Percentiles rank a stretch among this genome's conserved stretches.
phyloP scores from a whole-genome alignment of 352 stramenopile species.

The Pythium sp. region DNA sequence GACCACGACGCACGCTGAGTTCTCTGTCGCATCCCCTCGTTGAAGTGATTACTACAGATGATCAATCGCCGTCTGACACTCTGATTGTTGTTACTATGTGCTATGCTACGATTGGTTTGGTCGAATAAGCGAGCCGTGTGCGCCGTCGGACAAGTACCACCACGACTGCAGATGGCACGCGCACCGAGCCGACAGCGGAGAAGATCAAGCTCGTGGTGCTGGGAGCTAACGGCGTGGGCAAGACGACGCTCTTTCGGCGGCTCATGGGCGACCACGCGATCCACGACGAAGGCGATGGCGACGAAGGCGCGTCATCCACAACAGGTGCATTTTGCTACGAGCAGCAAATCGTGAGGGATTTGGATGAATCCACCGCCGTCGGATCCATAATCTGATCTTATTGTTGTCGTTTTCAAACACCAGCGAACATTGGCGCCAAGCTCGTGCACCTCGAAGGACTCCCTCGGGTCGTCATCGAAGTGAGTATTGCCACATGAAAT shows the following conservation, averaged over 20 bases:
- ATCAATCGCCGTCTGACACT: background rate
- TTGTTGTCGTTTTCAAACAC: too few relatives aligned
- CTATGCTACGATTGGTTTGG: too few relatives aligned
- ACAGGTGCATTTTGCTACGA: conserved; percentile 24
- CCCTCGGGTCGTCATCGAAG: conserved; percentile 40
- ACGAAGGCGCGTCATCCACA: conserved; percentile 33
- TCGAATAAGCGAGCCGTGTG: conserved; percentile 10
- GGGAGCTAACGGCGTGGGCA: conserved; percentile 38
- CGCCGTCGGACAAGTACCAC: conserved; percentile 14
- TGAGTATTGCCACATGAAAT: conserved; percentile 8
- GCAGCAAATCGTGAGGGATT: background rate
- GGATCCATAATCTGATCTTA: background rate
- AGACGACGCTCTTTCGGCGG: conserved; percentile 52
- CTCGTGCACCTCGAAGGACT: conserved; percentile 41
- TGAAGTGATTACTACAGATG: background rate
- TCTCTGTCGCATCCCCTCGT: background rate
- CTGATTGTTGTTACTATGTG: background rate
- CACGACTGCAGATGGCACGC: background rate
- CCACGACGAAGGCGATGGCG: background rate
- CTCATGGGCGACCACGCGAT: conserved; percentile 32
- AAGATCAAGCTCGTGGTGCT: conserved; percentile 55
- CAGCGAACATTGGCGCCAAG: conserved; percentile 54
- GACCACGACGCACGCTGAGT: background rate
- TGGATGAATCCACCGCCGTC: background rate
- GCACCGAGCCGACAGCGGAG: conserved; percentile 10